Percentiles rank a stretch among this genome's conserved stretches.
Evolutionary conservation across 768 basidiomycete genomes (phyloP).

Genomic region (Holtermanniella nyarrowii): DNA sequence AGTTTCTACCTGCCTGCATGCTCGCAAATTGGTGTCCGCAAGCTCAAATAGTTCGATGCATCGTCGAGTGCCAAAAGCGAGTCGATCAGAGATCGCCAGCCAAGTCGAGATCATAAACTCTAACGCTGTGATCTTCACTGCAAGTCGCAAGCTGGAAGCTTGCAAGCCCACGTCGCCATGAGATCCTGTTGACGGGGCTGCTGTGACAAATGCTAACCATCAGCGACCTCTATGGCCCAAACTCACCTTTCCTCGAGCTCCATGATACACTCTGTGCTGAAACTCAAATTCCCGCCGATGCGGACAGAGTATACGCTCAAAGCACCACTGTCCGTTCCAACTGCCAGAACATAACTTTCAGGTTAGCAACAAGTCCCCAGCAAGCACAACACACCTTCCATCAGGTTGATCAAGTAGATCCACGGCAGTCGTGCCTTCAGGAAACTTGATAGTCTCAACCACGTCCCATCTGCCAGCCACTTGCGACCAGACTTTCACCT

Average conservation of each 20-base stretch:
- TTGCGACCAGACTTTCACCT: constrained; percentile 77
- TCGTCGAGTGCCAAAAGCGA: too few species aligned
- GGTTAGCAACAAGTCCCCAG: background rate
- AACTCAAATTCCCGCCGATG: constrained; percentile 45
- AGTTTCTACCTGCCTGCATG: too few species aligned
- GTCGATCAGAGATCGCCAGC: too few species aligned
- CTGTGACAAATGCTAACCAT: constrained; percentile 57
- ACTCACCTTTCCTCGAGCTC: constrained; percentile 31
- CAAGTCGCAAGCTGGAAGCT: constrained; percentile 63
- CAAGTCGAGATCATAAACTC: constrained; percentile 52
- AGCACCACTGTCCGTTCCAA: constrained; percentile 78
- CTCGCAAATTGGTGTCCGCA: too few species aligned
- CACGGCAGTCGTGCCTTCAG: constrained; percentile 74
- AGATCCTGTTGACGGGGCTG: constrained; percentile 64
- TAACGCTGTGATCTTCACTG: constrained; percentile 86
- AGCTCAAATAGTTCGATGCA: too few species aligned
- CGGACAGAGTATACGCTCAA: too few species aligned
- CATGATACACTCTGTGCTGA: constrained; percentile 46
- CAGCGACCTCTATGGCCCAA: background rate
- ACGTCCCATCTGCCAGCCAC: constrained; percentile 48
- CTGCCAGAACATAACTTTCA: constrained; percentile 53
- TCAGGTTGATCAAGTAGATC: constrained; percentile 47
- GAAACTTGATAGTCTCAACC: constrained; percentile 55
- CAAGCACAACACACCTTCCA: constrained; percentile 43
- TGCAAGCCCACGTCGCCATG: constrained; percentile 56